Percentiles rank a stretch among this genome's conserved stretches.
phyloP scores from a whole-genome alignment of 1,284 basidiomycete species.

The Melanopsichium pennsylvanicum region DNA sequence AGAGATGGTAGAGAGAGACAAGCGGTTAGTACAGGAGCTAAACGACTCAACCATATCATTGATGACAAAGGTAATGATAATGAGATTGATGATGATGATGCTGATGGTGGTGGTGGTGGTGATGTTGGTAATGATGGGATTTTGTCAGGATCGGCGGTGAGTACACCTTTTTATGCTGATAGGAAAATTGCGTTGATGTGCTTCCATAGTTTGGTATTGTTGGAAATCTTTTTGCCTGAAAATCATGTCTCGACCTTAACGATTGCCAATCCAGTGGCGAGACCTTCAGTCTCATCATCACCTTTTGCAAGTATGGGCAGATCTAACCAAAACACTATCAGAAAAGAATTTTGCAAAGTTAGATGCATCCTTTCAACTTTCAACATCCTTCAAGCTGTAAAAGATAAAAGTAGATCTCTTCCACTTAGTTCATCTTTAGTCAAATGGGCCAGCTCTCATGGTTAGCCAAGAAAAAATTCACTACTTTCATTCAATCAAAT shows the following conservation, averaged over 20 bases:
- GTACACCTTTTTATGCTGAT: conserved; percentile 29
- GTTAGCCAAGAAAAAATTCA: no score
- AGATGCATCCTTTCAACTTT: conserved; percentile 14
- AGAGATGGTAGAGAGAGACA: conserved; percentile 24
- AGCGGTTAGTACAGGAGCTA: conserved; percentile 4
- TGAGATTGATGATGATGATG: no score
- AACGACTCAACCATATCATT: neutral
- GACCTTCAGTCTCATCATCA: no score
- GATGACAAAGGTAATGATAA: neutral
- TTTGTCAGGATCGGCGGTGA: conserved; percentile 4
- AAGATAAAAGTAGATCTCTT: conserved; percentile 17
- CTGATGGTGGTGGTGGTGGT: neutral
- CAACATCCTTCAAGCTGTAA: conserved; percentile 18
- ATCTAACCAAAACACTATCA: conserved; percentile 29
- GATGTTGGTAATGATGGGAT: neutral
- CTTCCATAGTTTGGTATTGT: conserved; percentile 26
- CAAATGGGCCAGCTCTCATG: conserved; percentile 40
- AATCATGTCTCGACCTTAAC: conserved; percentile 14
- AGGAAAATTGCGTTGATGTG: conserved; percentile 34
- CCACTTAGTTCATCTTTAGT: conserved; percentile 22
- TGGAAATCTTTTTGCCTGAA: conserved; percentile 37
- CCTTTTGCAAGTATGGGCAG: conserved; percentile 8
- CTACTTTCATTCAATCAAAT: neutral
- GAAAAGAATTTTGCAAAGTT: conserved; percentile 44
- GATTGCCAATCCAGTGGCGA: conserved; percentile 29